Evolutionary conservation across 1,284 basidiomycete genomes (phyloP), one percentile per base, ranked within the genome.

Genomic region (Microbotryum scabiosae): DNA sequence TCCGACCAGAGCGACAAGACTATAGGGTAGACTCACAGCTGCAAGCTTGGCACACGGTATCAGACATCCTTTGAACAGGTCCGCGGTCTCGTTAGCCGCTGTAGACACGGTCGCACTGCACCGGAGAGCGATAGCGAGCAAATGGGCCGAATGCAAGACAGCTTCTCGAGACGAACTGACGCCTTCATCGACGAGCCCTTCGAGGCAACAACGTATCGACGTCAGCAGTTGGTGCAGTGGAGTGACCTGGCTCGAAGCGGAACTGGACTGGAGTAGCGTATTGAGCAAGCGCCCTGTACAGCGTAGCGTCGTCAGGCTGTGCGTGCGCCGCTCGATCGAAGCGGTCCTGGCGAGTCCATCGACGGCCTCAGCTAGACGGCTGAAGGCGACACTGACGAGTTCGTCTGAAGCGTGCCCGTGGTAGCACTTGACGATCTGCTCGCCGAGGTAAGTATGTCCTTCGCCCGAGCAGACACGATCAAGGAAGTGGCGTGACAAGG

Each of bases 331-430:
- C 2, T 49, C 55, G n/a, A 28, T 23, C 16, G 49, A 30, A 21
- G 36, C 48, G 0, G 52, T 16, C 16, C 28, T 45, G 1, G n/a
- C 7, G 5, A 51, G n/a, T 8, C 41, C 36, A 41, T 58, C 32
- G 41, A 66, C 30, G 8, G 65, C 62, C 3, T 51, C 43, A 14
- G 65, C 59, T 5, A 69, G 54, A 10, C 63, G 58, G 4, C 50
- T 28, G 47, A 69, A 69, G 5, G 67, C 62, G 59, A 69, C 67
- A 59, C 65, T 67, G 44, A 67, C 65, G 41, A 69, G 66, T 64
- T 69, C 65, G 30, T 69, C 62, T 1, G 67, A 69, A 6, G 65
- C 60, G 0, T 43, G 25, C 21, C 67, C 67, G 47, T 66, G 61
- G 23, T 67, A 69, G 47, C 67, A 69, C 30, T 53, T 57, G 26